A percentile compares a stretch with the other conserved stretches of the same genome.
Evolutionary conservation across 1,139 yeast species (phyloP).

Genomic region (Sugiyamaella xylanicola): DNA sequence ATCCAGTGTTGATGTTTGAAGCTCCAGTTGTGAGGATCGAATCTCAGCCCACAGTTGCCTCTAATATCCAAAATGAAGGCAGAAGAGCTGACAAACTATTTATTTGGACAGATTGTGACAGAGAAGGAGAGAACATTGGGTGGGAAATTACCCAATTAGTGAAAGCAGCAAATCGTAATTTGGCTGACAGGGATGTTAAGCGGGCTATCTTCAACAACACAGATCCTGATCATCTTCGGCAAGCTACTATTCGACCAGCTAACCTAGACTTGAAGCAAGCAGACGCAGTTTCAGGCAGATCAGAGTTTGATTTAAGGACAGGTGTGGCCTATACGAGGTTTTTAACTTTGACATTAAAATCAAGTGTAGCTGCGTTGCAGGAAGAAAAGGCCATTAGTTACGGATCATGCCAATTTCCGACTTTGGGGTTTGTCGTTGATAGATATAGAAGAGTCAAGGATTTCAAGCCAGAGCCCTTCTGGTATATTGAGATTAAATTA

Average conservation of each 20-base stretch:
- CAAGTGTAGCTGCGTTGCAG: conserved; percentile 32
- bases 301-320: conserved; percentile 84
- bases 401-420: conserved; percentile 97
- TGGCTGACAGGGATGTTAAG: conserved; percentile 53
- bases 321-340: conserved; percentile 90
- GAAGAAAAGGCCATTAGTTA: conserved; percentile 57
- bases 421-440: conserved; percentile 96
- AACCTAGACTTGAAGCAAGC: conserved; percentile 68
- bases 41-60: conserved; percentile 49
- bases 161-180: conserved; percentile 51
- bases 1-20: conserved; percentile 66
- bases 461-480: conserved; percentile 77
- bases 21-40: conserved; percentile 57
- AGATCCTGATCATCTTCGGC: conserved; percentile 69
- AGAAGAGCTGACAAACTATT: conserved; percentile 61
- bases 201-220: conserved; percentile 88
- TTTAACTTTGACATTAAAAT: conserved; percentile 55
- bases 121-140: conserved; percentile 97
- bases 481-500: conserved; percentile 65
- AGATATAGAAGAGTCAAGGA: conserved; percentile 72
- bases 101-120: conserved; percentile 99
- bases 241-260: conserved; percentile 73
- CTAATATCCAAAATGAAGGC: conserved; percentile 73
- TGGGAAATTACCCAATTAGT: conserved; percentile 79
- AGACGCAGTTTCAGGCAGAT: conserved; percentile 81